Conservation (phyloP, 2,329 filamentous ascomycete genomes). For the Claviceps sp. region DNA sequence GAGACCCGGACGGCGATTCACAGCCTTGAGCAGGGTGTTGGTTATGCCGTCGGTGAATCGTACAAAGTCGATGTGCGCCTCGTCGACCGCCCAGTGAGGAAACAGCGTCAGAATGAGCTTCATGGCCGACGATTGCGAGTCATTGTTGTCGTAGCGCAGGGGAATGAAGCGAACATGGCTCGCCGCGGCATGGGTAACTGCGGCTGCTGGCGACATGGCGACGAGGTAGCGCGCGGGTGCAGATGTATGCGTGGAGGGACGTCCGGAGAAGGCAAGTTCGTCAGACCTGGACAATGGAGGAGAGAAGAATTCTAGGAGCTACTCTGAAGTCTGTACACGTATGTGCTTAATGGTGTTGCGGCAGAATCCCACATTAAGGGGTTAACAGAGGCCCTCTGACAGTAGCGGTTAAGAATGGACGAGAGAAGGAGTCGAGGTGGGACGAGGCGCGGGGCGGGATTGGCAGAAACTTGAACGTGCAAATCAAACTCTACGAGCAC, state of each 20-base stretch:
- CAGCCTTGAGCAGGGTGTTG: slow-evolving; percentile 76
- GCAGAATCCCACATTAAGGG: background rate
- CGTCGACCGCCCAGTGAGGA: slow-evolving; percentile 66
- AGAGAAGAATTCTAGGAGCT: background rate
- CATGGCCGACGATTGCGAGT: slow-evolving; percentile 67
- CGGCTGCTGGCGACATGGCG: slow-evolving; percentile 22
- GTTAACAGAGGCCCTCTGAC: background rate
- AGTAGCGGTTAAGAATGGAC: background rate
- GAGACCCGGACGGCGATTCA: slow-evolving; percentile 53
- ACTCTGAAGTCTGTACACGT: background rate
- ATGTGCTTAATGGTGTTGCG: background rate
- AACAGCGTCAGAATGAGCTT: slow-evolving; percentile 66
- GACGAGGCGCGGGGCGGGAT: background rate
- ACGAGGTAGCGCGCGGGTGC: background rate
- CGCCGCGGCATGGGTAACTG: slow-evolving; percentile 19
- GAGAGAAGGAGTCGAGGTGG: background rate
- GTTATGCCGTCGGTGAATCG: slow-evolving; percentile 97
- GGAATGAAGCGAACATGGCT: slow-evolving; percentile 51
- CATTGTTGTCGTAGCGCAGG: slow-evolving; percentile 61
- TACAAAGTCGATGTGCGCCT: slow-evolving; percentile 68
- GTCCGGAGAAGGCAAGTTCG: background rate
- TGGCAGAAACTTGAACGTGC: background rate
- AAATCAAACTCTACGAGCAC: background rate
- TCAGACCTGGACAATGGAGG: background rate
- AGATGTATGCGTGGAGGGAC: background rate